Percentiles rank a stretch among this genome's conserved stretches.
Evolutionary conservation across 2,329 filamentous ascomycete species (phyloP).

Genomic region (Catunica adiposa): DNA sequence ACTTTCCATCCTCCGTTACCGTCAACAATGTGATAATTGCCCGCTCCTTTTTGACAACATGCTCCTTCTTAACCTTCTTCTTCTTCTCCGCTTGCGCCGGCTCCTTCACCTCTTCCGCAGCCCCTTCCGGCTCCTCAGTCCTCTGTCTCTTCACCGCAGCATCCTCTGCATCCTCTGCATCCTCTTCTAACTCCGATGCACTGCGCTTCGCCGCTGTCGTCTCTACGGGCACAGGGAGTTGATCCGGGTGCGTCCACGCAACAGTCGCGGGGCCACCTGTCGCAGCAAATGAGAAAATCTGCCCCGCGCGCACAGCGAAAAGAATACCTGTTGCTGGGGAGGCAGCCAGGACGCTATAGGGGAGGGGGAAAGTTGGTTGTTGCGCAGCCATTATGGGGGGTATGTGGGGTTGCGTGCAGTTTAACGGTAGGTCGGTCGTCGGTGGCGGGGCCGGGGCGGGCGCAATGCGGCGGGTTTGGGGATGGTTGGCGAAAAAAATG

Average conservation of each 20-base stretch:
- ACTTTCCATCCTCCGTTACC: conserved; percentile 43
- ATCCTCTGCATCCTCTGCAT: conserved; percentile 17
- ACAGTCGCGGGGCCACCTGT: conserved; percentile 41
- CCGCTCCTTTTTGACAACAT: conserved; percentile 29
- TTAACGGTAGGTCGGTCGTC: background rate
- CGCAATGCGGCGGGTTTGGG: background rate
- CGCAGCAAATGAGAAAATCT: conserved; percentile 50
- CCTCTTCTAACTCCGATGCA: conserved; percentile 19
- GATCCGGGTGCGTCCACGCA: conserved; percentile 40
- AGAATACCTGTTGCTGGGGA: conserved; percentile 40
- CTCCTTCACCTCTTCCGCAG: conserved; percentile 26
- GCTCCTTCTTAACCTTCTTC: conserved; percentile 19
- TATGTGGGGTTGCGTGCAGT: background rate
- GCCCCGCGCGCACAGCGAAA: conserved; percentile 57
- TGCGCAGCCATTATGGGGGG: conserved; percentile 4
- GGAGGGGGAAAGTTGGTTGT: conserved; percentile 28
- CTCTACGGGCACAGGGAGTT: conserved; percentile 19
- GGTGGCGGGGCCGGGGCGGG: background rate
- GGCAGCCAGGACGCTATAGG: conserved; percentile 46
- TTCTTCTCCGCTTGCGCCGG: conserved; percentile 6
- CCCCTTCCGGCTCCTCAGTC: conserved; percentile 23
- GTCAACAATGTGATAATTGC: conserved; percentile 55
- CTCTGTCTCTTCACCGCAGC: conserved; percentile 10
- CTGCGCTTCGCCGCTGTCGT: conserved; percentile 15
- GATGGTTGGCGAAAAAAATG: background rate